Evolutionary conservation across 2,329 filamentous ascomycete genomes (phyloP).

Genomic region (Aspergillus sp.): DNA sequence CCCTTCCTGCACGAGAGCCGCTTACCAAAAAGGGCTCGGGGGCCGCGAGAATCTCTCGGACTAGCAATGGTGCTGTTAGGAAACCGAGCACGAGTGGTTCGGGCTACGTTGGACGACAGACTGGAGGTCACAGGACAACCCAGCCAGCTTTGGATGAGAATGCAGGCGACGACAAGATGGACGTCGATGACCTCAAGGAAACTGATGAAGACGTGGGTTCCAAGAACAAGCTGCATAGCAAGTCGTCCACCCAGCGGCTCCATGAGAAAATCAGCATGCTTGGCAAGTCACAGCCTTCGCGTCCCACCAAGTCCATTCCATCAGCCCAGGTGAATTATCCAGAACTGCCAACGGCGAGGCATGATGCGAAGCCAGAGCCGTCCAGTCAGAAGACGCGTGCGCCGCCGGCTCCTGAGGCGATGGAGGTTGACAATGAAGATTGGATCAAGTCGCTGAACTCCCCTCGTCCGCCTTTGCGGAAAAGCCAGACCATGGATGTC

Average conservation of each 20-base stretch:
- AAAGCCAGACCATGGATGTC: slow-evolving; percentile 53
- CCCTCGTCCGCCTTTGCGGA: slow-evolving; percentile 43
- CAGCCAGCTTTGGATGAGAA: slow-evolving; percentile 31
- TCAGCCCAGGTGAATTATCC: slow-evolving; percentile 29
- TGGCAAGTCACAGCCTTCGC: slow-evolving; percentile 43
- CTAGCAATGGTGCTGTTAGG: slow-evolving; percentile 63
- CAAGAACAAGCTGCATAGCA: slow-evolving; percentile 55
- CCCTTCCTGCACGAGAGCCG: slow-evolving; percentile 82
- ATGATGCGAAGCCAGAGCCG: slow-evolving; percentile 17
- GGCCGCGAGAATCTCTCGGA: slow-evolving; percentile 57
- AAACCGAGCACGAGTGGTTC: slow-evolving; percentile 44
- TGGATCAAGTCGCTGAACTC: slow-evolving; percentile 49
- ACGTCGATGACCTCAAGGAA: slow-evolving; percentile 46
- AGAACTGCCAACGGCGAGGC: slow-evolving; percentile 22
- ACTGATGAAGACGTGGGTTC: slow-evolving; percentile 40
- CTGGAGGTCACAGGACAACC: slow-evolving; percentile 47
- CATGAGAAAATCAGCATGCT: slow-evolving; percentile 85
- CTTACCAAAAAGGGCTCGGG: slow-evolving; percentile 78
- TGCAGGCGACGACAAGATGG: slow-evolving; percentile 38
- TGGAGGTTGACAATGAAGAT: slow-evolving; percentile 43
- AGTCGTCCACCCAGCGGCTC: slow-evolving; percentile 85
- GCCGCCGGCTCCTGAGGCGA: slow-evolving; percentile 12
- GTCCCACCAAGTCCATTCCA: slow-evolving; percentile 39
- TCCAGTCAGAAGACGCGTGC: slow-evolving; percentile 13
- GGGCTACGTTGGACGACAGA: slow-evolving; percentile 65